Conservation (phyloP, 306 rosid species). For the Cucurbita ficifolia region DNA sequence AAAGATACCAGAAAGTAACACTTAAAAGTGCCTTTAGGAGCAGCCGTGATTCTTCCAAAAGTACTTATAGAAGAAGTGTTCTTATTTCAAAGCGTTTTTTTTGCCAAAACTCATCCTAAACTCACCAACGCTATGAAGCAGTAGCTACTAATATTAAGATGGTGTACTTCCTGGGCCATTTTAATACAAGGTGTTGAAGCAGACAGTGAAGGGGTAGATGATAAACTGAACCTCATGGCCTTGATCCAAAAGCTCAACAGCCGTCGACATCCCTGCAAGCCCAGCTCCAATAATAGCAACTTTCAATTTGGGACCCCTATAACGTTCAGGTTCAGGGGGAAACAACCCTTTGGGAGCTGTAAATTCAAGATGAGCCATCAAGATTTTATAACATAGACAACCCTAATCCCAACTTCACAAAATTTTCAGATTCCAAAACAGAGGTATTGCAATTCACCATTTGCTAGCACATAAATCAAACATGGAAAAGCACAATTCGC, state of each 20-base stretch:
- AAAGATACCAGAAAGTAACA: background rate
- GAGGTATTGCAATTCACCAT: background rate
- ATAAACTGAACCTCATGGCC: slow-evolving; percentile 73
- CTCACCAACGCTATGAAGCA: background rate
- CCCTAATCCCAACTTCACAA: background rate
- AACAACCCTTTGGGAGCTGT: slow-evolving; percentile 93
- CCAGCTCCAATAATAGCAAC: slow-evolving; percentile 99
- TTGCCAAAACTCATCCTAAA: background rate
- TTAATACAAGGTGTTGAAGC: background rate
- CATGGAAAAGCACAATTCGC: background rate
- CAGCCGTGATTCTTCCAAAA: background rate
- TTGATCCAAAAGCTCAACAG: slow-evolving; percentile 94
- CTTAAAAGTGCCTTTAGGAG: background rate
- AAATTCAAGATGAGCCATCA: slow-evolving; percentile 9
- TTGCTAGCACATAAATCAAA: background rate
- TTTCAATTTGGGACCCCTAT: slow-evolving; percentile 86
- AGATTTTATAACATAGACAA: background rate
- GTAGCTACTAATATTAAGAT: background rate
- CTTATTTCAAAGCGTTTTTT: background rate
- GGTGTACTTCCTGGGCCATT: background rate
- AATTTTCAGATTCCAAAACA: background rate
- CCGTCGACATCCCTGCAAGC: slow-evolving; percentile 97
- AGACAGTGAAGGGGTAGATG: background rate
- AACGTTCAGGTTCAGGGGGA: slow-evolving; percentile 88
- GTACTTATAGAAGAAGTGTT: background rate